phyloP scores from a whole-genome alignment of 371 early-diverging fungal species.

The Catenaria anguillulae region DNA sequence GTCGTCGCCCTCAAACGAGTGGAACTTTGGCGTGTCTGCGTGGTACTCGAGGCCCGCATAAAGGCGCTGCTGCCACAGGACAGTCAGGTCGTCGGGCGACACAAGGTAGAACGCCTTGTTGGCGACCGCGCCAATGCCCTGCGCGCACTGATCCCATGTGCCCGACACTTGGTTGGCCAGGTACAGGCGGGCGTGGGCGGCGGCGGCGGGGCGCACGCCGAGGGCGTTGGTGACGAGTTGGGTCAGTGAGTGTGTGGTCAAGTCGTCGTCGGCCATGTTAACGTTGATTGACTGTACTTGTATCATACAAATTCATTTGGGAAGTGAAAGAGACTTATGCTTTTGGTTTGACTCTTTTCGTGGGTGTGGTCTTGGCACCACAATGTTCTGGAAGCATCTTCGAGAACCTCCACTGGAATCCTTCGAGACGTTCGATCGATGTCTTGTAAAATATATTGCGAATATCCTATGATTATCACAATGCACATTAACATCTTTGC shows the following conservation, averaged over 20 bases:
- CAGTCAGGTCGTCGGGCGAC: not conserved
- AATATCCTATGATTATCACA: no score
- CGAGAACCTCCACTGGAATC: no score
- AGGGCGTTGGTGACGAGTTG: no score
- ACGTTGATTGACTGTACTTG: no score
- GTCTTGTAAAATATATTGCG: no score
- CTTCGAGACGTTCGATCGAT: no score
- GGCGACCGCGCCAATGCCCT: not conserved
- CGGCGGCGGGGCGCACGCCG: not conserved
- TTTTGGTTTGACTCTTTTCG: constrained; percentile 12
- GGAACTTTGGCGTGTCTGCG: not conserved
- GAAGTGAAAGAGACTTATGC: no score
- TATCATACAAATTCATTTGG: not conserved
- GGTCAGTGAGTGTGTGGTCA: no score
- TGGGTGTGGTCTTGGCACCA: no score
- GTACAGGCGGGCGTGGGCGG: not conserved
- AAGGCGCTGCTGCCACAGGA: not conserved
- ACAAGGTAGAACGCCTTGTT: not conserved
- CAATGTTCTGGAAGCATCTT: no score
- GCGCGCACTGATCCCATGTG: not conserved
- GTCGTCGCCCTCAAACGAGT: constrained; percentile 2
- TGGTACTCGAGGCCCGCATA: not conserved
- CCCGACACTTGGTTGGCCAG: not conserved
- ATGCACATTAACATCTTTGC: no score
- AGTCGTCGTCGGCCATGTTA: no score